A percentile compares a stretch with the other conserved stretches of the same genome.
Evolutionary conservation across 345 rosid genomes (phyloP).

Genomic region (Corchorus olitorius): DNA sequence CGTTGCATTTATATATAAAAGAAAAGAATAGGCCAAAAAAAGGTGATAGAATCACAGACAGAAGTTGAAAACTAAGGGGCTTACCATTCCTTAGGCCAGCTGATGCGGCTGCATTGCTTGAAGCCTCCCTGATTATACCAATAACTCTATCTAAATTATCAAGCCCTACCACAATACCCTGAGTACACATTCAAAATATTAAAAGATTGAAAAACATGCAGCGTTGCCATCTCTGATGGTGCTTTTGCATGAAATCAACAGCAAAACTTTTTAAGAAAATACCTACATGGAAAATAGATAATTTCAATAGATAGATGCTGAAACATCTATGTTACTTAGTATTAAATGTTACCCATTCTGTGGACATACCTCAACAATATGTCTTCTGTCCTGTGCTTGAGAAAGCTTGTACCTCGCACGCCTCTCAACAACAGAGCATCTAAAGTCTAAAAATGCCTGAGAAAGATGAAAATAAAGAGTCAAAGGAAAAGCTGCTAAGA

Average conservation of each 20-base stretch:
- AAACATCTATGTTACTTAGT: constrained; percentile 2
- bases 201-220: constrained; percentile 4
- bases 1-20: too few relatives aligned
- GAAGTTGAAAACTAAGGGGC: constrained; percentile 19
- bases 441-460: constrained; percentile 87
- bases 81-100: constrained; percentile 62
- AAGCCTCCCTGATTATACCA: constrained; percentile 55
- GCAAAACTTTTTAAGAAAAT: neutral
- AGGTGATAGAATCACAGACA: neutral
- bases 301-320: neutral
- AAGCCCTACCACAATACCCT: constrained; percentile 90
- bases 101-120: constrained; percentile 71
- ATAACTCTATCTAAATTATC: constrained; percentile 80
- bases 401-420: constrained; percentile 85
- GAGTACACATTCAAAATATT: constrained; percentile 18
- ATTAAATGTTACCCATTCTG: constrained; percentile 1
- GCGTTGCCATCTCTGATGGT: neutral
- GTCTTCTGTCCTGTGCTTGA: constrained; percentile 79
- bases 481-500: constrained; percentile 6
- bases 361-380: constrained; percentile 79
- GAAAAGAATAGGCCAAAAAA: neutral
- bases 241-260: neutral
- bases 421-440: constrained; percentile 92
- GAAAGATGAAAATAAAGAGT: neutral
- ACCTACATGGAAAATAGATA: neutral